A percentile compares a stretch with the other conserved stretches of the same genome.
These are phyloP conservation scores for Pythium aristosporum DNA, from an alignment of 352 stramenopile genomes.

Conservation along the genomic window DNA sequence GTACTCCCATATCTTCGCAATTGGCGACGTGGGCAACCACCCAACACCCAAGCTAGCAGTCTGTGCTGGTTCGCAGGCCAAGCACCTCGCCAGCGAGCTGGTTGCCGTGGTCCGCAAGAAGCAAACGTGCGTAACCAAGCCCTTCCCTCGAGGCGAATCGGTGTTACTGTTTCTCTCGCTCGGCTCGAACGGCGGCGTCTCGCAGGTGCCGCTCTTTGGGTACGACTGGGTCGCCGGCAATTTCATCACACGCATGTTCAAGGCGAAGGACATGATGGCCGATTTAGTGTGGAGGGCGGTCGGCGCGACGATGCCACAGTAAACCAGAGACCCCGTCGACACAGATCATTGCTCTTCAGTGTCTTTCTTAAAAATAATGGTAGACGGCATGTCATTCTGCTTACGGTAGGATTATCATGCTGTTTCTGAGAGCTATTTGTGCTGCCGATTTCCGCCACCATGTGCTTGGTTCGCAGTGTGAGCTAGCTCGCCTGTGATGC, in stretches of 20 bases:
- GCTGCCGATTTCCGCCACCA: no score
- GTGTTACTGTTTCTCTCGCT: conserved; percentile 29
- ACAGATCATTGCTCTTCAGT: no score
- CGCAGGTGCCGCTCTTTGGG: conserved; percentile 29
- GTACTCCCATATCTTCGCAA: conserved; percentile 49
- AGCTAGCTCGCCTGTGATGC: no score
- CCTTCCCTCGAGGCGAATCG: conserved; percentile 25
- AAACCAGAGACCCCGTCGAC: no score
- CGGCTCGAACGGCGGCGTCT: conserved; percentile 30
- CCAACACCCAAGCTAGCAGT: conserved; percentile 41
- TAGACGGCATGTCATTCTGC: no score
- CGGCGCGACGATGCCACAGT: conserved; percentile 10
- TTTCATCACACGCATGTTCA: conserved; percentile 28
- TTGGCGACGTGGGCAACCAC: conserved; percentile 53
- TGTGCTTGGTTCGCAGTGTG: no score
- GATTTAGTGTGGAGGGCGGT: conserved; percentile 21
- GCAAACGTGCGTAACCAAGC: conserved; percentile 36
- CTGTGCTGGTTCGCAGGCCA: conserved; percentile 40
- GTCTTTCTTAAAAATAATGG: no score
- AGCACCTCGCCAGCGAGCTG: conserved; percentile 40
- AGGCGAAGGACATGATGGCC: conserved; percentile 31
- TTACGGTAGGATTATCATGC: no score
- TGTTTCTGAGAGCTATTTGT: no score
- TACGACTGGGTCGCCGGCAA: conserved; percentile 26
- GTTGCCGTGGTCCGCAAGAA: conserved; percentile 37